phyloP scores from a whole-genome alignment of 2,329 filamentous ascomycete genomes.

The Pestalotiopsis sp. region DNA sequence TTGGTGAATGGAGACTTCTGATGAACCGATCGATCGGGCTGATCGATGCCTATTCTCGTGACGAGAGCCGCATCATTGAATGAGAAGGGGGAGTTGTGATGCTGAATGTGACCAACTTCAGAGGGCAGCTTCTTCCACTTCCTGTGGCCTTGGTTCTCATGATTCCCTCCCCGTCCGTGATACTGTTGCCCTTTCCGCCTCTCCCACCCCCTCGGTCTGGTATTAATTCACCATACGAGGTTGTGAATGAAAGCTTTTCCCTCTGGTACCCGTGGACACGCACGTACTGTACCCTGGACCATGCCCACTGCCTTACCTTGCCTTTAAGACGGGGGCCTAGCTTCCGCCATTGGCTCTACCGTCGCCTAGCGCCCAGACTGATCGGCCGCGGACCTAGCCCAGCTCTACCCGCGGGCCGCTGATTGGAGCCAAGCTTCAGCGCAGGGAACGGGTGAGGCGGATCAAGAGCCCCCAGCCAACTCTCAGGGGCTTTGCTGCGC shows the following conservation, averaged over 20 bases:
- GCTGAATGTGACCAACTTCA: background rate
- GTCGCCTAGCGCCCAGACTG: background rate
- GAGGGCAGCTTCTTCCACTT: background rate
- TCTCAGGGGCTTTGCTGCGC: background rate
- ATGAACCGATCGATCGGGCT: background rate
- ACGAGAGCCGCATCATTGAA: background rate
- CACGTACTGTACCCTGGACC: conserved; percentile 1
- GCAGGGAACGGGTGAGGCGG: conserved; percentile 1
- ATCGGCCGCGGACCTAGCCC: conserved; percentile 10
- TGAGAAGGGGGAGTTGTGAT: background rate
- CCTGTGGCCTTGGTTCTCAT: background rate
- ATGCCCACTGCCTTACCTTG: background rate
- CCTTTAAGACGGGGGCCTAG: background rate
- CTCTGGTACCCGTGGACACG: background rate
- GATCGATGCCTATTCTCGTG: background rate
- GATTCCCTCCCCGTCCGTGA: background rate
- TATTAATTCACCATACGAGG: conserved; percentile 2
- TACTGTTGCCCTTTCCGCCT: background rate
- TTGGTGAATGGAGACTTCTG: background rate
- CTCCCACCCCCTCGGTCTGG: background rate
- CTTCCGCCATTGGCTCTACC: conserved; percentile 3
- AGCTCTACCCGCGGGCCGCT: conserved; percentile 2
- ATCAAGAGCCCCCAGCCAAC: conserved; percentile 4
- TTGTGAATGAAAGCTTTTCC: background rate
- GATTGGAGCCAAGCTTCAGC: conserved; percentile 9